phyloP scores from a whole-genome alignment of 2,329 filamentous ascomycete species.

The Colletotrichum paranaense region DNA sequence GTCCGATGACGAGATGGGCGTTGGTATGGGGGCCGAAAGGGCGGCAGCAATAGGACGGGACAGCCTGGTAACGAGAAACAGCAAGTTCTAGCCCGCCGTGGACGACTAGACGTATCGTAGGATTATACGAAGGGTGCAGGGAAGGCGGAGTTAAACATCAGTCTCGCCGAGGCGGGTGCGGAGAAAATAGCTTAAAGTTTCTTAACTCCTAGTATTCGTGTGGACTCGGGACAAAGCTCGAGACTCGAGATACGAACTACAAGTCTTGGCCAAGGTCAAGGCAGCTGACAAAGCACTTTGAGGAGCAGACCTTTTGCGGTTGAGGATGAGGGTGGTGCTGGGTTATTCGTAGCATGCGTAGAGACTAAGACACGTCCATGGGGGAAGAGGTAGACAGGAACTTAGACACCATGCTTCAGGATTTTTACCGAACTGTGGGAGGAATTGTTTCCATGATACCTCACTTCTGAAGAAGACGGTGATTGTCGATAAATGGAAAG shows the following conservation, averaged over 20 bases:
- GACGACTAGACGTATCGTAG: background rate
- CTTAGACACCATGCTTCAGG: background rate
- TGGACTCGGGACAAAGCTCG: background rate
- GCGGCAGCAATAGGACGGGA: background rate
- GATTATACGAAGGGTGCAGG: background rate
- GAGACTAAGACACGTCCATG: background rate
- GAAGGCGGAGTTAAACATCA: background rate
- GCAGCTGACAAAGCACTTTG: conserved; percentile 3
- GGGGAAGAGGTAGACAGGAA: background rate
- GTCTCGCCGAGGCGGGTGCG: background rate
- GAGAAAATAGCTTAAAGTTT: background rate
- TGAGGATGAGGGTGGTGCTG: background rate
- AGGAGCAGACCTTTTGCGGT: background rate
- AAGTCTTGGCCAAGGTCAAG: background rate
- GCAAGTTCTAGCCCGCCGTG: background rate
- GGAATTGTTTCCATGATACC: background rate
- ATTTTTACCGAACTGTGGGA: background rate
- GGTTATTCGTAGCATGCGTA: background rate
- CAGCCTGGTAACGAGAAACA: background rate
- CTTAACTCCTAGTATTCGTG: background rate
- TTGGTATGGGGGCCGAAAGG: background rate
- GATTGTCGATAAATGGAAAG: background rate
- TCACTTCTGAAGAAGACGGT: background rate
- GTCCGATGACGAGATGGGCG: background rate
- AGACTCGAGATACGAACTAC: background rate